A percentile compares a stretch with the other conserved stretches of the same genome.
Conservation (phyloP, 23 red algal genomes). For the Chondrus crispus region DNA sequence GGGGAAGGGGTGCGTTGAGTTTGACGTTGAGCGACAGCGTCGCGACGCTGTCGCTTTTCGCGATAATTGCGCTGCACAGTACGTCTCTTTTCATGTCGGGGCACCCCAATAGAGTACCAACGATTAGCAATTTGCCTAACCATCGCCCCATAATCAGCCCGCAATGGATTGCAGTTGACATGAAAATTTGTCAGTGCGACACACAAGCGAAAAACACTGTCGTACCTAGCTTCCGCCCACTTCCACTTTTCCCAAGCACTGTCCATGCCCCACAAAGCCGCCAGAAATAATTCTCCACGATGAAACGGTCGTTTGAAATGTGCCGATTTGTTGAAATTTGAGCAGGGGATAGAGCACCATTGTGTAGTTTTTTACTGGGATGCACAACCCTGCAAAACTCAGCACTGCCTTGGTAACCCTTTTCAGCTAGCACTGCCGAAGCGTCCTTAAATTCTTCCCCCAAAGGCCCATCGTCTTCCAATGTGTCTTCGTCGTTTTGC, state of each 20-base stretch:
- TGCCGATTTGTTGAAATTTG: neutral
- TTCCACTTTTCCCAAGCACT: neutral
- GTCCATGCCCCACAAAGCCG: neutral
- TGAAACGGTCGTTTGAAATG: neutral
- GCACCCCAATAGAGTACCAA: neutral
- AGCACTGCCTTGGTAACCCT: neutral
- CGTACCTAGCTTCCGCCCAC: constrained; percentile 1
- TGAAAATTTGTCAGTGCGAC: constrained; percentile 5
- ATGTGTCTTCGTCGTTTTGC: too few relatives aligned
- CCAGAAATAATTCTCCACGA: neutral
- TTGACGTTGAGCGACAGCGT: too few relatives aligned
- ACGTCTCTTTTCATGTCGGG: neutral
- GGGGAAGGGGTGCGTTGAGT: too few relatives aligned
- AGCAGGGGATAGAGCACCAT: neutral
- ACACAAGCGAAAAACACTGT: neutral
- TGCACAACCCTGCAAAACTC: neutral
- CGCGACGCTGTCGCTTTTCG: neutral
- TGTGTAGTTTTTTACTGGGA: neutral
- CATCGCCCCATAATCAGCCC: neutral
- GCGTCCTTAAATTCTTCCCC: too few relatives aligned
- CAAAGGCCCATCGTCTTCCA: too few relatives aligned
- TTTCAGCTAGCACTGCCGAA: too few relatives aligned
- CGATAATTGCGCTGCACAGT: neutral
- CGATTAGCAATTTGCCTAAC: neutral
- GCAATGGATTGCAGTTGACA: neutral